These are phyloP conservation scores for Colletotrichum theobromicola DNA, from an alignment of 2,329 filamentous ascomycete species.

Conservation along the genomic window DNA sequence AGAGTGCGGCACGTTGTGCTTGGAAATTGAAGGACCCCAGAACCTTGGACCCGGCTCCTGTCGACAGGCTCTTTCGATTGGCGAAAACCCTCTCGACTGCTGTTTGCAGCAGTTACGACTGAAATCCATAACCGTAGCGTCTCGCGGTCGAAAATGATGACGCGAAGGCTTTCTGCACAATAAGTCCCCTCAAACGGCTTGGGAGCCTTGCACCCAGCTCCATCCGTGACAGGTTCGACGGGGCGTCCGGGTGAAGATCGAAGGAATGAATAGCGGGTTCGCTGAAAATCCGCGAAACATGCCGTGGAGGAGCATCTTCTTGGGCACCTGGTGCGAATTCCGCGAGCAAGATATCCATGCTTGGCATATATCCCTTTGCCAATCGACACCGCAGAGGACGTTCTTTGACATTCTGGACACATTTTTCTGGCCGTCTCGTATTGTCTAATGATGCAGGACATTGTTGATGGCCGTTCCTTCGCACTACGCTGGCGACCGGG, in stretches of 20 bases:
- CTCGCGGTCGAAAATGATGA: background rate
- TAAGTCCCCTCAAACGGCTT: background rate
- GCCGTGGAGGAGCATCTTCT: background rate
- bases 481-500: background rate
- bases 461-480: background rate
- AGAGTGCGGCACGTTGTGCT: background rate
- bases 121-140: background rate
- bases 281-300: background rate
- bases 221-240: background rate
- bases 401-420: background rate
- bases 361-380: background rate
- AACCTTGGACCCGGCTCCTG: constrained; percentile 12
- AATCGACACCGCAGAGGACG: background rate
- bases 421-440: background rate
- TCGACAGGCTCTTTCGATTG: background rate
- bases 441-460: background rate
- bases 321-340: background rate
- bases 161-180: background rate
- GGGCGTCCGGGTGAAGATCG: background rate
- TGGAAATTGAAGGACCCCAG: constrained; percentile 8
- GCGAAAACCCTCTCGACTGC: background rate
- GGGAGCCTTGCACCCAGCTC: background rate
- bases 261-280: background rate
- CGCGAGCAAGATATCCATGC: background rate
- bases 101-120: background rate